These are phyloP conservation scores for Crucibulum laeve DNA, from an alignment of 768 basidiomycete species.

Conservation along the genomic window DNA sequence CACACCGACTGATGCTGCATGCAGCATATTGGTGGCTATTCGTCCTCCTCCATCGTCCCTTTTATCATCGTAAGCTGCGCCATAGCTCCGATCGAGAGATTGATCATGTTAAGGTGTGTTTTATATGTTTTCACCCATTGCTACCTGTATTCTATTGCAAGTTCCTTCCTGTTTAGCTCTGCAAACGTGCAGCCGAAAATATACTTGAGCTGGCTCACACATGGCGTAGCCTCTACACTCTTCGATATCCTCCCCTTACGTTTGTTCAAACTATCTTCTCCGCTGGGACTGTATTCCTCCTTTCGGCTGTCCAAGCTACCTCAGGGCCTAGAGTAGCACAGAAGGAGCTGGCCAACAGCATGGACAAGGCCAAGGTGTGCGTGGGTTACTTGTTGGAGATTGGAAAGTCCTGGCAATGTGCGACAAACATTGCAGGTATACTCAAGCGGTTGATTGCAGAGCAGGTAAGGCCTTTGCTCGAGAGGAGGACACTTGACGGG, in stretches of 20 bases:
- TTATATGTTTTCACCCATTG: conserved; percentile 9
- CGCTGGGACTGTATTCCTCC: conserved; percentile 54
- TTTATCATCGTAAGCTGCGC: conserved; percentile 38
- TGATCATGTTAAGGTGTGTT: conserved; percentile 48
- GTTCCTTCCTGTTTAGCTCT: conserved; percentile 29
- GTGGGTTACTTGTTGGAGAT: conserved; percentile 49
- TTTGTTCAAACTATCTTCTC: conserved; percentile 55
- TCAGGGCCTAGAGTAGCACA: conserved; percentile 41
- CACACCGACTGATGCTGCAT: conserved; percentile 54
- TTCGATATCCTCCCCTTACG: conserved; percentile 57
- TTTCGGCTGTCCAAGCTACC: conserved; percentile 50
- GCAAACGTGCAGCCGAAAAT: conserved; percentile 49
- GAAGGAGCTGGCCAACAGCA: conserved; percentile 38
- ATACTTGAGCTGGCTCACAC: conserved; percentile 48
- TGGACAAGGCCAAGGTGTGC: conserved; percentile 40
- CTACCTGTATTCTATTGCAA: conserved; percentile 16
- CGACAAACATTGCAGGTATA: conserved; percentile 43
- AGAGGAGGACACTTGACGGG: neutral
- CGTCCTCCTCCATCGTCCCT: conserved; percentile 59
- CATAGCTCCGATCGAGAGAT: conserved; percentile 34
- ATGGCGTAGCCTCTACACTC: conserved; percentile 47
- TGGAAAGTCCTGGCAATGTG: conserved; percentile 51
- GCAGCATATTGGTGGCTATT: conserved; percentile 54
- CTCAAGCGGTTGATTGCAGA: conserved; percentile 38
- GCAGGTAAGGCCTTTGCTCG: conserved; percentile 27